These are phyloP conservation scores for Cunninghamia lanceolata DNA, from an alignment of 75 land plant species.

Conservation along the genomic window DNA sequence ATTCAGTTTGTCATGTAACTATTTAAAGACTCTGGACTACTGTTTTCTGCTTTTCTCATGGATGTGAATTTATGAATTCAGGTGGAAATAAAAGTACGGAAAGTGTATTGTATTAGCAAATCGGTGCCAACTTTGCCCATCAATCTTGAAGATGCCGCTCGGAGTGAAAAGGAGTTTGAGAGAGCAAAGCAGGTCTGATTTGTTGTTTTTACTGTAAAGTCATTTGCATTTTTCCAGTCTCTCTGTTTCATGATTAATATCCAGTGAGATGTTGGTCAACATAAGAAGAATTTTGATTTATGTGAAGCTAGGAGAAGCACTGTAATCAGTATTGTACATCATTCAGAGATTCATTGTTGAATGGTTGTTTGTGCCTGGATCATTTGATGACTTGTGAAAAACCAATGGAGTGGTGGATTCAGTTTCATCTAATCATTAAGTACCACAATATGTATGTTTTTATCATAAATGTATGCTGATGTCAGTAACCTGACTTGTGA, in stretches of 20 bases:
- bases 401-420: neutral
- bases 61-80: constrained; percentile 17
- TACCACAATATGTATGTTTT: neutral
- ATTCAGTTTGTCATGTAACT: neutral
- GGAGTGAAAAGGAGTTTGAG: constrained; percentile 83
- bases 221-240: neutral
- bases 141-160: constrained; percentile 87
- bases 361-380: neutral
- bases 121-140: constrained; percentile 67
- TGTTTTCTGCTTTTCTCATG: neutral
- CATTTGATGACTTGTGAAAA: neutral
- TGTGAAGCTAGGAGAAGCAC: neutral
- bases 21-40: neutral
- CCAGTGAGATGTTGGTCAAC: neutral
- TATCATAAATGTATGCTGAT: neutral
- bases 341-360: neutral
- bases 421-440: neutral
- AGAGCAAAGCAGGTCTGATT: constrained; percentile 56
- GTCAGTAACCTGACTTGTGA: neutral
- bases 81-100: constrained; percentile 81
- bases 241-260: neutral
- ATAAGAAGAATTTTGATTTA: neutral
- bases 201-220: neutral
- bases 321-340: neutral
- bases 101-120: constrained; percentile 65